Conservation (phyloP, 768 basidiomycete genomes). For the Lentinula boryana region DNA sequence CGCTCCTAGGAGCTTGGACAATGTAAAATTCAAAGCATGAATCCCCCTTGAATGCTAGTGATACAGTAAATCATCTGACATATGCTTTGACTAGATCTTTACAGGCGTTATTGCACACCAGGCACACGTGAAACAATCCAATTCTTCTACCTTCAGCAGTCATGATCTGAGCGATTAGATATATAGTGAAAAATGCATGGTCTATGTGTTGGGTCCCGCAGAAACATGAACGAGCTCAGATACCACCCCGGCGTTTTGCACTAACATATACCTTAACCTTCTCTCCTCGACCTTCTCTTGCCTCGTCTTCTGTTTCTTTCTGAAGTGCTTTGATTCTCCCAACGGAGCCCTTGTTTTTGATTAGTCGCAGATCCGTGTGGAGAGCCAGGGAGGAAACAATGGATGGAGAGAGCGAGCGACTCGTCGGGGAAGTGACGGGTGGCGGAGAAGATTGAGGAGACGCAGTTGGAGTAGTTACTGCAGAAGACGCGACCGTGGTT, state of each 20-base stretch:
- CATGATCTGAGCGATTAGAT: too few species aligned
- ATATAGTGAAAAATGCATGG: too few species aligned
- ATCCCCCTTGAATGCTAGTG: too few species aligned
- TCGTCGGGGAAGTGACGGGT: neutral
- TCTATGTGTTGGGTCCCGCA: too few species aligned
- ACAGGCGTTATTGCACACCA: too few species aligned
- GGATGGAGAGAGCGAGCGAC: neutral
- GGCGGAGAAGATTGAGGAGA: neutral
- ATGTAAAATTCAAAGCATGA: too few species aligned
- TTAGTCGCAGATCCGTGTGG: neutral
- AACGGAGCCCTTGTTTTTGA: slow-evolving; percentile 3
- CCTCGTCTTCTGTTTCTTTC: neutral
- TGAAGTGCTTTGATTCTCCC: neutral
- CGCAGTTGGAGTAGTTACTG: neutral
- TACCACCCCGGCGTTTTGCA: neutral
- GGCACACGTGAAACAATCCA: too few species aligned
- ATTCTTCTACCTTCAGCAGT: too few species aligned
- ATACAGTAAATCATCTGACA: too few species aligned
- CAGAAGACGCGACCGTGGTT: neutral
- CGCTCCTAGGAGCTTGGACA: too few species aligned
- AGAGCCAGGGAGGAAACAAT: neutral
- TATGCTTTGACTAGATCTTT: too few species aligned
- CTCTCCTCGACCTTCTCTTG: neutral
- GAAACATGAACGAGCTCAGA: neutral
- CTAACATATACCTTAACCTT: neutral